A percentile compares a stretch with the other conserved stretches of the same genome.
phyloP scores from a whole-genome alignment of 2,329 filamentous ascomycete species.

The Pseudocercospora cruenta region DNA sequence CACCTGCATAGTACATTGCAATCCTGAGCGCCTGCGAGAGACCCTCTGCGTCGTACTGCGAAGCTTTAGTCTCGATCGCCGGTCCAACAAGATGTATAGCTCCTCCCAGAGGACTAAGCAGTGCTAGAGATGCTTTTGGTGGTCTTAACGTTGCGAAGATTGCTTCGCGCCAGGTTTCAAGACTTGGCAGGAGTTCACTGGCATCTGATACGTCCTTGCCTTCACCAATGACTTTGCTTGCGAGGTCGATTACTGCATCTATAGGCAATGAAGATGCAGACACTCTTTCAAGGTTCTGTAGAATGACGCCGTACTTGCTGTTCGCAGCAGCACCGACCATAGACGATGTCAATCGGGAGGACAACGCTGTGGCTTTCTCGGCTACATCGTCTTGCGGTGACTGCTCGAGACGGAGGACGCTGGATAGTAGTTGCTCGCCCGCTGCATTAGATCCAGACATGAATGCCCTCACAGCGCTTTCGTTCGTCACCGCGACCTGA shows the following conservation, averaged over 20 bases:
- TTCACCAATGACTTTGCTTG: conserved; percentile 51
- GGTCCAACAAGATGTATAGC: conserved; percentile 65
- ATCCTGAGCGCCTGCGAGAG: conserved; percentile 76
- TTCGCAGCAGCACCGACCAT: conserved; percentile 24
- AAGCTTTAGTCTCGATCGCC: conserved; percentile 28
- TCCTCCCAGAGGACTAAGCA: conserved; percentile 74
- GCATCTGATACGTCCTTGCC: conserved; percentile 23
- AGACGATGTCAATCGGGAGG: conserved; percentile 27
- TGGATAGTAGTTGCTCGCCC: conserved; percentile 57
- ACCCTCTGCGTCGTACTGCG: conserved; percentile 63
- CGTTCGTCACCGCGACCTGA: conserved; percentile 40
- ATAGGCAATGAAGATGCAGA: conserved; percentile 50
- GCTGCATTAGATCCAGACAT: conserved; percentile 47
- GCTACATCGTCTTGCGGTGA: conserved; percentile 57
- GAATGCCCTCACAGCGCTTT: conserved; percentile 49
- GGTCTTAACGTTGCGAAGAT: conserved; percentile 59
- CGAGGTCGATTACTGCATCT: conserved; percentile 60
- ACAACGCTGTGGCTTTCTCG: conserved; percentile 45
- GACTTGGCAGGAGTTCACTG: conserved; percentile 34
- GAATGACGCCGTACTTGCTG: conserved; percentile 54
- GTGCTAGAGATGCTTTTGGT: conserved; percentile 67
- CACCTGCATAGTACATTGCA: conserved; percentile 67
- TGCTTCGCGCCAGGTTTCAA: conserved; percentile 65
- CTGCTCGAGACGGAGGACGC: conserved; percentile 58
- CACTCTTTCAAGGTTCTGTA: conserved; percentile 54